phyloP scores from a whole-genome alignment of 768 basidiomycete genomes.

The Boletus subparvulus region DNA sequence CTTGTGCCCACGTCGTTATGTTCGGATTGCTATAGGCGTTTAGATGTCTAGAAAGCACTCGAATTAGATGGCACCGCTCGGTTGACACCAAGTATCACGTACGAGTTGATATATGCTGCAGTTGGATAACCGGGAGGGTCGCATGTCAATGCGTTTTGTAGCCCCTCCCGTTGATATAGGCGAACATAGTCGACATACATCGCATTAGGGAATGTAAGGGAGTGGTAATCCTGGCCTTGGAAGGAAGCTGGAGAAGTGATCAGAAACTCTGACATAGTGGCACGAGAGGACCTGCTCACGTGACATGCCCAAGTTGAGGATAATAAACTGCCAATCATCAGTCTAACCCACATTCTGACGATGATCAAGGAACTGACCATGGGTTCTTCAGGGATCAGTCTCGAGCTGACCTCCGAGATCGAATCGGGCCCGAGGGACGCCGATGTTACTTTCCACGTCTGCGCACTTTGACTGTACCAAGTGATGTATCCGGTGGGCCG shows the following conservation, averaged over 20 bases:
- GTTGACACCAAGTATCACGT: constrained; percentile 17
- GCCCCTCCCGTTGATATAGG: constrained; percentile 76
- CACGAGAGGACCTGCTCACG: constrained; percentile 34
- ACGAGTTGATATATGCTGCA: constrained; percentile 71
- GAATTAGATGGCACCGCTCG: constrained; percentile 5
- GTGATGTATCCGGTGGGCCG: constrained; percentile 75
- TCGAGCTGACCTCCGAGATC: constrained; percentile 52
- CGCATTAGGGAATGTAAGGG: constrained; percentile 68
- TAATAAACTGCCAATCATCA: constrained; percentile 56
- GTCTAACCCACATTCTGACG: not conserved
- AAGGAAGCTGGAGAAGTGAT: constrained; percentile 51
- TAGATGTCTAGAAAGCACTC: constrained; percentile 27
- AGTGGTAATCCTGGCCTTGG: constrained; percentile 40
- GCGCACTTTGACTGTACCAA: constrained; percentile 68
- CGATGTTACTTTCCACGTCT: constrained; percentile 72
- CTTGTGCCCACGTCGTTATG: constrained; percentile 80
- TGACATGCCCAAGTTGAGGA: constrained; percentile 84
- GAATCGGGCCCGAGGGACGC: constrained; percentile 68
- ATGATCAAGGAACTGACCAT: constrained; percentile 58
- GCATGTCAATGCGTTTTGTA: constrained; percentile 72
- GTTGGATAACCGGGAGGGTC: constrained; percentile 80
- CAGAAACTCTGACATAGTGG: not conserved
- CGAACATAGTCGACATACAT: constrained; percentile 92
- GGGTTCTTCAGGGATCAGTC: constrained; percentile 86
- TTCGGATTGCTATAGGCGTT: constrained; percentile 79